A percentile compares a stretch with the other conserved stretches of the same genome.
phyloP scores from a whole-genome alignment of 2,329 filamentous ascomycete species.

The Raffaelea deltoideospora region DNA sequence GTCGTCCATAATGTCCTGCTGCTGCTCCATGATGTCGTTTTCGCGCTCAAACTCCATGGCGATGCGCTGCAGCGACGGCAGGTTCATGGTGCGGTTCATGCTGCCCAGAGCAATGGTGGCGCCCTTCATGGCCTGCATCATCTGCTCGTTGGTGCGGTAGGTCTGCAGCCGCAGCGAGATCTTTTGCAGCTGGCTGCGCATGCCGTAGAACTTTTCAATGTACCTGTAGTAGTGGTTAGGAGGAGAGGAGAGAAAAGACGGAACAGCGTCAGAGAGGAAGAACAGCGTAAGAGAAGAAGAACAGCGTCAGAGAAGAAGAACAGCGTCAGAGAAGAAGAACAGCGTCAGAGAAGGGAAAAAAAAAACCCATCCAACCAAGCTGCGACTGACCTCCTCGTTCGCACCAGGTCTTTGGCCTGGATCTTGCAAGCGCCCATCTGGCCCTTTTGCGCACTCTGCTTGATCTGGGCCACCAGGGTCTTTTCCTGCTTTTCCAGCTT shows the following conservation, averaged over 20 bases:
- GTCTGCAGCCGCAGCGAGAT: conserved; percentile 91
- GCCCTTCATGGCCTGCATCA: conserved; percentile 99
- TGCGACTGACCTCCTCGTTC: conserved; percentile 59
- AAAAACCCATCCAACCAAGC: no score
- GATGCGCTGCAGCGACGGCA: conserved; percentile 86
- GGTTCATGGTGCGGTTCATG: conserved; percentile 98
- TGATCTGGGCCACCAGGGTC: conserved; percentile 89
- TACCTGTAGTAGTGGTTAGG: conserved; percentile 59
- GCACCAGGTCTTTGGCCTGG: conserved; percentile 90
- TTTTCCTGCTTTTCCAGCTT: conserved; percentile 99
- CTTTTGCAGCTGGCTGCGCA: conserved; percentile 93
- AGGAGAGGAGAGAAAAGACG: no score
- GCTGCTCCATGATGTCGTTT: conserved; percentile 98
- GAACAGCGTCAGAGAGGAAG: no score
- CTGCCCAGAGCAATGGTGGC: conserved; percentile 82
- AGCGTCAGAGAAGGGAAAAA: no score
- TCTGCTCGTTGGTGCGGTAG: conserved; percentile 95
- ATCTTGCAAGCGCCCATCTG: conserved; percentile 99
- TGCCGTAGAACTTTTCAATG: conserved; percentile 95
- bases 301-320: no score
- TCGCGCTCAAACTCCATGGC: conserved; percentile 98
- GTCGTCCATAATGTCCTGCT: conserved; percentile 99
- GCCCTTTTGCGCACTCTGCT: conserved; percentile 94
- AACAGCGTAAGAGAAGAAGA: no score
- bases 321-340: no score